Evolutionary conservation across 2,329 filamentous ascomycete species (phyloP).

Genomic region (Trichoderma pleuroti): DNA sequence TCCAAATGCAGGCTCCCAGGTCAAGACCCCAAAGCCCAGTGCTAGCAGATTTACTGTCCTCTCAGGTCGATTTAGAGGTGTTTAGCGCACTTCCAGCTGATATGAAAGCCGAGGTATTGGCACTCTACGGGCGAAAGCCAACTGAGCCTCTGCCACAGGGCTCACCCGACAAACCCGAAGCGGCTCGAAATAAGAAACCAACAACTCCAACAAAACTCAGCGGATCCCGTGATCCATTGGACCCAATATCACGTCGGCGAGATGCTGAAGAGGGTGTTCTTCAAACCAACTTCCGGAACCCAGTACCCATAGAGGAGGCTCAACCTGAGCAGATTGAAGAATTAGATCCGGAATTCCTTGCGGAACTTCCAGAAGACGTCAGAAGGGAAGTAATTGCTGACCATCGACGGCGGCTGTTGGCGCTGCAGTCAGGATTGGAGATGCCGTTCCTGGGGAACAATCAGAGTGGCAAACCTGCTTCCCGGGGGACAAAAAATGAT

Average conservation of each 20-base stretch:
- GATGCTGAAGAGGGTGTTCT: conserved; percentile 58
- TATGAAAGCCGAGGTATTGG: conserved; percentile 78
- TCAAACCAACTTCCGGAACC: conserved; percentile 69
- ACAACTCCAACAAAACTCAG: conserved; percentile 65
- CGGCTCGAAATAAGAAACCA: conserved; percentile 49
- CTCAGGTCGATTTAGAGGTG: conserved; percentile 81
- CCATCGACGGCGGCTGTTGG: conserved; percentile 55
- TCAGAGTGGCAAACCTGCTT: conserved; percentile 26
- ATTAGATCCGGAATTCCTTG: conserved; percentile 70
- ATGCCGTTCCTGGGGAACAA: conserved; percentile 30
- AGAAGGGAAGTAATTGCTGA: conserved; percentile 74
- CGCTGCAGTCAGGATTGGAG: conserved; percentile 52
- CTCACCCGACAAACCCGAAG: conserved; percentile 55
- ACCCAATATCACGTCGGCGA: conserved; percentile 48
- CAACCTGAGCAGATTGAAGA: conserved; percentile 41
- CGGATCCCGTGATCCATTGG: conserved; percentile 38
- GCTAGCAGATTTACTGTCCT: conserved; percentile 52
- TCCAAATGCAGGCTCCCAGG: conserved; percentile 30
- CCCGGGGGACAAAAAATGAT: conserved; percentile 42
- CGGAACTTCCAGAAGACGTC: conserved; percentile 78
- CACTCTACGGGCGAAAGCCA: conserved; percentile 55
- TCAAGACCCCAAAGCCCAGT: conserved; percentile 41
- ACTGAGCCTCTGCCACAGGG: conserved; percentile 41
- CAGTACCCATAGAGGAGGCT: conserved; percentile 32
- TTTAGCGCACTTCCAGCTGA: conserved; percentile 81